These are phyloP conservation scores for Trichomonascus vanleenenianus DNA, from an alignment of 805 yeast genomes.

Conservation along the genomic window DNA sequence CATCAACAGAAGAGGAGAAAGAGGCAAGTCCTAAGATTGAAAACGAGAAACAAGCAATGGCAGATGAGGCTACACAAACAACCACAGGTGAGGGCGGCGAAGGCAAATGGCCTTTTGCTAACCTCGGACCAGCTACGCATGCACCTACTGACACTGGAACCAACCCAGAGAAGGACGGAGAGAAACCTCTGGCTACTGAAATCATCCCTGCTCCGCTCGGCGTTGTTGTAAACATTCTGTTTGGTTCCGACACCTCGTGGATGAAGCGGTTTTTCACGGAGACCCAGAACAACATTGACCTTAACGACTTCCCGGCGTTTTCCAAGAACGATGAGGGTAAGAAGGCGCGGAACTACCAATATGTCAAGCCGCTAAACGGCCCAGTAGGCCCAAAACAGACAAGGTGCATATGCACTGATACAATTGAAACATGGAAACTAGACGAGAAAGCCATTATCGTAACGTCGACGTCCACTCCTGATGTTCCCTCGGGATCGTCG, in stretches of 20 bases:
- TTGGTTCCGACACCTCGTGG: slow-evolving; percentile 51
- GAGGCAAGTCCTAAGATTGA: not conserved
- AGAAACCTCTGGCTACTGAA: slow-evolving; percentile 45
- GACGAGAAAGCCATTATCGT: slow-evolving; percentile 50
- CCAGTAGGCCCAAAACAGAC: slow-evolving; percentile 94
- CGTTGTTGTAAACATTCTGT: slow-evolving; percentile 57
- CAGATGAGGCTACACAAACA: too few species aligned
- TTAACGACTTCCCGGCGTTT: slow-evolving; percentile 16
- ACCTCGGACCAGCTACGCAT: slow-evolving; percentile 62
- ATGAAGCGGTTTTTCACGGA: slow-evolving; percentile 32
- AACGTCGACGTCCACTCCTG: slow-evolving; percentile 71
- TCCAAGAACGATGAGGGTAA: slow-evolving; percentile 19
- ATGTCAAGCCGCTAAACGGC: slow-evolving; percentile 66
- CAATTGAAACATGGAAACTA: slow-evolving; percentile 47
- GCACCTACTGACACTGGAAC: slow-evolving; percentile 44
- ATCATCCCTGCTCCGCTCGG: slow-evolving; percentile 69
- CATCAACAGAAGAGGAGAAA: not conserved
- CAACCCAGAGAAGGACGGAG: slow-evolving; percentile 40
- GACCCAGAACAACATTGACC: slow-evolving; percentile 27
- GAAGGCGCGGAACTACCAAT: slow-evolving; percentile 43
- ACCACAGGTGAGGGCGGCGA: too few species aligned
- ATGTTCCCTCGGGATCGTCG: slow-evolving; percentile 86
- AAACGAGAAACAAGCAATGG: too few species aligned
- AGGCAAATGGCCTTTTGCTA: slow-evolving; percentile 26
- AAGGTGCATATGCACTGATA: slow-evolving; percentile 60